These are phyloP conservation scores for Pythium angustatum DNA, from an alignment of 352 stramenopile genomes.

Conservation along the genomic window DNA sequence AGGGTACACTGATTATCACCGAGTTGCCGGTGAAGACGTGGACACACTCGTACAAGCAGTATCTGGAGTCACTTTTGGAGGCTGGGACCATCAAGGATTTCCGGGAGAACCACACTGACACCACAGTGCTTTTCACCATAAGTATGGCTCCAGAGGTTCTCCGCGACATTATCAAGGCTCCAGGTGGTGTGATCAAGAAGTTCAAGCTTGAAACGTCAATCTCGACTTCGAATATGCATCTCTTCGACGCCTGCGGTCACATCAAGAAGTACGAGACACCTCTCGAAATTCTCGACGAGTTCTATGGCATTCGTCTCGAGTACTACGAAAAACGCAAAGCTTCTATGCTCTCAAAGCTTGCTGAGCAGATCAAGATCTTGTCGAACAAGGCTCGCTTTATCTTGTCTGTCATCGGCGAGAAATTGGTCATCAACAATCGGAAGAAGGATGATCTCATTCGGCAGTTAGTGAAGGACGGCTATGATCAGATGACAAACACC, in stretches of 20 bases:
- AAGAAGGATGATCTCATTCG: slow-evolving; percentile 92
- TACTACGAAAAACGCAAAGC: slow-evolving; percentile 94
- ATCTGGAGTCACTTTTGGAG: slow-evolving; percentile 91
- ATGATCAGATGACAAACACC: slow-evolving; percentile 60
- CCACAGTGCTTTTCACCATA: slow-evolving; percentile 92
- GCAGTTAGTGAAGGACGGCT: slow-evolving; percentile 88
- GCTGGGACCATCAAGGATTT: slow-evolving; percentile 89
- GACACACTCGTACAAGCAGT: slow-evolving; percentile 97
- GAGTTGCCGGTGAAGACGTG: slow-evolving; percentile 96
- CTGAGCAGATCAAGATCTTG: slow-evolving; percentile 89
- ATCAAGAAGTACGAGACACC: slow-evolving; percentile 95
- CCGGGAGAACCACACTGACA: slow-evolving; percentile 93
- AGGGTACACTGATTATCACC: slow-evolving; percentile 92
- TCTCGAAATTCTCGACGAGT: slow-evolving; percentile 93
- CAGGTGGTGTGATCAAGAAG: slow-evolving; percentile 89
- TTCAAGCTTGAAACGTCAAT: slow-evolving; percentile 96
- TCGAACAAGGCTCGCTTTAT: slow-evolving; percentile 97
- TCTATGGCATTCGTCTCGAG: slow-evolving; percentile 91
- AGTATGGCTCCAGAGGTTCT: slow-evolving; percentile 71
- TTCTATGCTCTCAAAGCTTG: slow-evolving; percentile 83
- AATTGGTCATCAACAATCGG: slow-evolving; percentile 93
- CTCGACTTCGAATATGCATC: slow-evolving; percentile 97
- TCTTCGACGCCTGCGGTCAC: slow-evolving; percentile 89
- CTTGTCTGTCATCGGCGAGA: slow-evolving; percentile 88
- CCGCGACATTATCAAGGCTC: slow-evolving; percentile 63